Percentiles rank a stretch among this genome's conserved stretches.
phyloP scores from a whole-genome alignment of 108 stramenopile species.

The Epithemia pelagica region DNA sequence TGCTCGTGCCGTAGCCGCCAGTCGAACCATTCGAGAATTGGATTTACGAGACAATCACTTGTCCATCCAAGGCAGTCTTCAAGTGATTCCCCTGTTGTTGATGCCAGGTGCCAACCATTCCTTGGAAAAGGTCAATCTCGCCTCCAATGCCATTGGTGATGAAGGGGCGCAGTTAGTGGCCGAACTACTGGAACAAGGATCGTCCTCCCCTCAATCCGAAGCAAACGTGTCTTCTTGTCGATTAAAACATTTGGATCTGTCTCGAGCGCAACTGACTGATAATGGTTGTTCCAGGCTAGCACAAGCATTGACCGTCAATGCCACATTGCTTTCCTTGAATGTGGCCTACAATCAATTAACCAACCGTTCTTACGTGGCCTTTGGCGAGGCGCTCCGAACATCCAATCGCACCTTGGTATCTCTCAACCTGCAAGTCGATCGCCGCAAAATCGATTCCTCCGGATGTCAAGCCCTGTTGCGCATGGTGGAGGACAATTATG shows the following conservation, averaged over 20 bases:
- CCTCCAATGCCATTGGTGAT: background rate
- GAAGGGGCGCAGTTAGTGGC: background rate
- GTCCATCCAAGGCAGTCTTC: background rate
- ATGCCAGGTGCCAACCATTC: background rate
- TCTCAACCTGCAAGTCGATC: conserved; percentile 5
- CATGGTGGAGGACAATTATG: conserved; percentile 1
- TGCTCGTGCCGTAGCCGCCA: background rate
- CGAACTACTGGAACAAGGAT: background rate
- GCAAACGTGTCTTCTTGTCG: background rate
- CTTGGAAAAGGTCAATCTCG: conserved; percentile 1
- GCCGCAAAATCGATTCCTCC: background rate
- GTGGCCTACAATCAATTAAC: background rate
- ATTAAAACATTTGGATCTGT: background rate
- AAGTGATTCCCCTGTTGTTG: background rate
- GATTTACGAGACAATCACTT: conserved; percentile 5
- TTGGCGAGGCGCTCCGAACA: background rate
- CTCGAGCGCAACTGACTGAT: background rate
- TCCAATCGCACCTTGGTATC: conserved; percentile 1
- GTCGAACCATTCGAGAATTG: background rate
- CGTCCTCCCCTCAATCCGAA: background rate
- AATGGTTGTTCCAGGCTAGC: background rate
- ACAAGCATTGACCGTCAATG: background rate
- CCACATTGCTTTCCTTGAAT: background rate
- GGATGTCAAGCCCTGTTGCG: background rate
- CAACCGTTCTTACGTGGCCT: background rate